Evolutionary conservation across 208 protist species (phyloP), one percentile per base, ranked within the genome.

Genomic region (Trypanosoma mega): DNA sequence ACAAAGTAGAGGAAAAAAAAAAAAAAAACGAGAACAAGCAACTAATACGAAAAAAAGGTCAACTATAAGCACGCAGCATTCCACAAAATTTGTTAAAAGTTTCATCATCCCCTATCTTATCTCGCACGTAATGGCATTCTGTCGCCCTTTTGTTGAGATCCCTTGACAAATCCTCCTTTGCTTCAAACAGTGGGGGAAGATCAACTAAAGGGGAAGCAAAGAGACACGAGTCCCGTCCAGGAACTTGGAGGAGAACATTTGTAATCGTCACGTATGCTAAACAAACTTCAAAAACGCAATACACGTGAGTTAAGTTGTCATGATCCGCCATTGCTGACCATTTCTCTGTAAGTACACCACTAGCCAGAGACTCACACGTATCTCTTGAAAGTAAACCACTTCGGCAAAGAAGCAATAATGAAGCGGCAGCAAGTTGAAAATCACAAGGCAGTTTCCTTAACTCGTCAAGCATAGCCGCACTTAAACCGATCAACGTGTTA

Each of bases 241-340:
- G 37, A 14, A 60, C 5, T 18, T 41, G 9, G 43, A 60, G 39
- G 24, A 48, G 12, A 20, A 49, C 54, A 21, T 60, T 60, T n/a
- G 23, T 26, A 26, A 60, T 23, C 31, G 39, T 33, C 18, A 60
- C 54, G 36, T 60, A 60, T 5, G 41, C 43, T 37, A 46, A 31
- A 41, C 39, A 48, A 11, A 48, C n/a, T 26, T 60, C 39, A 16
- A 60, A 49, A 9, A 36, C 14, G 21, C 14, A 31, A 21, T 11
- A 60, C 21, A n/a, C 54, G 2, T 23, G 30, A 11, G 23, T 16
- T 14, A 27, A 43, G 27, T 9, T 51, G 1, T n/a, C n/a, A n/a
- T n/a, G n/a, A n/a, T n/a, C n/a, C n/a, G n/a, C n/a, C n/a, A n/a
- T n/a, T n/a, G n/a, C n/a, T n/a, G n/a, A n/a, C n/a, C n/a, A n/a